A percentile compares a stretch with the other conserved stretches of the same genome.
These are phyloP conservation scores for Toxicodendron radicans DNA, from an alignment of 345 rosid species.

Conservation along the genomic window DNA sequence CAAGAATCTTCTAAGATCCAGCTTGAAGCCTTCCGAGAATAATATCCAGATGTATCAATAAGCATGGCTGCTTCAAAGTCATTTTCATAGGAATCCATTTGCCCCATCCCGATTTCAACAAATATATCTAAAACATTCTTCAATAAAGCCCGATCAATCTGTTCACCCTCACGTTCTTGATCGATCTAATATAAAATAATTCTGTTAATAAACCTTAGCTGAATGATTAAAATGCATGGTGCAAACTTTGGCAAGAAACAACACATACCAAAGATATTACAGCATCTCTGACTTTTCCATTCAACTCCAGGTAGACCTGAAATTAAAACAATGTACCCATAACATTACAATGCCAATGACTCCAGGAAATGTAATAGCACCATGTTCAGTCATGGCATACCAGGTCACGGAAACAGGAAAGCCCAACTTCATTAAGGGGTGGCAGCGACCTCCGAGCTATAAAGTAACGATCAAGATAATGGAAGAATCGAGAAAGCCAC, in stretches of 20 bases:
- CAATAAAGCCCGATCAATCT: conserved; percentile 57
- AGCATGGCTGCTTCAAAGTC: conserved; percentile 63
- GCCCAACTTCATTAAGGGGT: conserved; percentile 50
- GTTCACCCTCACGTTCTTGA: conserved; percentile 63
- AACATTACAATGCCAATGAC: background rate
- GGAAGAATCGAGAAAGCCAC: conserved; percentile 58
- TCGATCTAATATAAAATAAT: conserved; percentile 37
- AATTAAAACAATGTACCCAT: background rate
- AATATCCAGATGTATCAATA: conserved; percentile 52
- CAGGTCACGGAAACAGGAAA: conserved; percentile 60
- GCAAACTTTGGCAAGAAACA: background rate
- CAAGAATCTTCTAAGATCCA: conserved; percentile 66
- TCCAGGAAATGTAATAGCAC: background rate
- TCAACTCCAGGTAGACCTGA: conserved; percentile 50
- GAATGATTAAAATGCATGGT: background rate
- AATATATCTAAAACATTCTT: conserved; percentile 60
- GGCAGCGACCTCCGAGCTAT: conserved; percentile 48
- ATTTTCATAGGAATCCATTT: conserved; percentile 41
- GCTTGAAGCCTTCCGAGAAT: conserved; percentile 64
- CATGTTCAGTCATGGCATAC: conserved; percentile 27
- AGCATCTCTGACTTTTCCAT: conserved; percentile 48
- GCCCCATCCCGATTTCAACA: conserved; percentile 62
- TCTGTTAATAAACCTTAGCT: conserved; percentile 2
- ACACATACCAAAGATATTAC: conserved; percentile 53
- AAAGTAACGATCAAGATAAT: conserved; percentile 59